Evolutionary conservation across 768 basidiomycete species (phyloP), one percentile per base, ranked within the genome.

Genomic region (Lactarius sanguifluus): DNA sequence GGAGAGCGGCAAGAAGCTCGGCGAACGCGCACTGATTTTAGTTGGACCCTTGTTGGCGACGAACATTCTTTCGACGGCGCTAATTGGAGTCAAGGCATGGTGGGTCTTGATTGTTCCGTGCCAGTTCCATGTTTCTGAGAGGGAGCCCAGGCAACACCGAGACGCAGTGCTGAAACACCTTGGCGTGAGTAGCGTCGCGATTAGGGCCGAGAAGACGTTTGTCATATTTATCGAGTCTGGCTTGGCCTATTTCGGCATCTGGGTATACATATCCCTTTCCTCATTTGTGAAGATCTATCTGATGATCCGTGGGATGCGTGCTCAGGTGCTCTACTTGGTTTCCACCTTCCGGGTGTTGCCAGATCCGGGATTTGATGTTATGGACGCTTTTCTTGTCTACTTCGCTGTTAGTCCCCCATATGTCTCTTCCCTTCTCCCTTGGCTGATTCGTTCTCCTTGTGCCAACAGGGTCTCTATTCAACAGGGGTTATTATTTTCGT

Each of bases 161-260:
- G 13, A 6, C 9, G 43, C 32, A 3, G 6, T 67, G n/a, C 25
- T 55, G 30, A 25, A 34, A 23, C 15, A 67, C 41, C 41, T 67
- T 34, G 6, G 41, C 20, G 20, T 5, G 16, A 43, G 2, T 9
- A 63, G 43, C 43, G 4, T n/a, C 23, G 52, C 66, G 3, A 59
- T 60, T 6, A 41, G n/a, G 58, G 16, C 18, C 1, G 66, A 67
- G 58, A 64, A 56, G 52, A 16, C 59, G 15, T 43, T 67, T 34
- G 58, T 61, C 6, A 25, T 67, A 34, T n/a, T 64, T 43, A 28
- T 67, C 13, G 66, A 67, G 41, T 67, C 66, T 8, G 66, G 66
- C 28, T 64, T 67, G 30, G 58, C 16, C 5, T 67, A 64, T 57
- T 59, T 62, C 10, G 55, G 66, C n/a, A 45, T 67, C 23, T 67